A percentile compares a stretch with the other conserved stretches of the same genome.
Evolutionary conservation across 306 rosid genomes (phyloP).

Genomic region (Pachyrhizus erosus): DNA sequence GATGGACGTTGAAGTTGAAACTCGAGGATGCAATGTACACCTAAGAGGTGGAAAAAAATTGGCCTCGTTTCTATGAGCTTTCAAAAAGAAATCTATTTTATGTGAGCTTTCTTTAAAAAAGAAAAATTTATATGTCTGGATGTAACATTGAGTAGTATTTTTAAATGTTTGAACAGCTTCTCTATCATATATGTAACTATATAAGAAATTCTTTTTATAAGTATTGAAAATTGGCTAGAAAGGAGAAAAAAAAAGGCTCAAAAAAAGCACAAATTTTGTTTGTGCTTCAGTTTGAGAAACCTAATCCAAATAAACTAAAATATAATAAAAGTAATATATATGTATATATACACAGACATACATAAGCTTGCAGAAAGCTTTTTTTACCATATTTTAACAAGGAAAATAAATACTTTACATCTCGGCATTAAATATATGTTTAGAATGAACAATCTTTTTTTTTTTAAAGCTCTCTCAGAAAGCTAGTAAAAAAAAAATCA

Average conservation of each 20-base stretch:
- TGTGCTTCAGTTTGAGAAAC: neutral
- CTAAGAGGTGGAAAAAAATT: neutral
- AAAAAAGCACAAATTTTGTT: neutral
- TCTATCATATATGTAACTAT: neutral
- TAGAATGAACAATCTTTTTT: neutral
- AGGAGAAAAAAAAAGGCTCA: neutral
- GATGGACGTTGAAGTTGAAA: constrained; percentile 1
- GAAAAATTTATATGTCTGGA: neutral
- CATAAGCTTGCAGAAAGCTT: neutral
- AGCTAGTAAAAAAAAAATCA: neutral
- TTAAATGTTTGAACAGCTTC: neutral
- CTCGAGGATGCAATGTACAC: constrained; percentile 8
- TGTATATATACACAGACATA: neutral
- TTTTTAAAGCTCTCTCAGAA: neutral
- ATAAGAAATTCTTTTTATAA: neutral
- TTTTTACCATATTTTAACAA: neutral
- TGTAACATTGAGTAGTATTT: neutral
- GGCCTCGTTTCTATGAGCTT: neutral
- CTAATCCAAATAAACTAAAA: neutral
- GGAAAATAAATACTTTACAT: constrained; percentile 19
- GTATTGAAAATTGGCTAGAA: neutral
- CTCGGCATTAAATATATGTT: neutral
- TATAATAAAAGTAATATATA: no score
- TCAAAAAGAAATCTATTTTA: neutral
- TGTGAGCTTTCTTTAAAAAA: neutral